Conservation (phyloP, 1,284 basidiomycete species). For the Sparassis latifolia region DNA sequence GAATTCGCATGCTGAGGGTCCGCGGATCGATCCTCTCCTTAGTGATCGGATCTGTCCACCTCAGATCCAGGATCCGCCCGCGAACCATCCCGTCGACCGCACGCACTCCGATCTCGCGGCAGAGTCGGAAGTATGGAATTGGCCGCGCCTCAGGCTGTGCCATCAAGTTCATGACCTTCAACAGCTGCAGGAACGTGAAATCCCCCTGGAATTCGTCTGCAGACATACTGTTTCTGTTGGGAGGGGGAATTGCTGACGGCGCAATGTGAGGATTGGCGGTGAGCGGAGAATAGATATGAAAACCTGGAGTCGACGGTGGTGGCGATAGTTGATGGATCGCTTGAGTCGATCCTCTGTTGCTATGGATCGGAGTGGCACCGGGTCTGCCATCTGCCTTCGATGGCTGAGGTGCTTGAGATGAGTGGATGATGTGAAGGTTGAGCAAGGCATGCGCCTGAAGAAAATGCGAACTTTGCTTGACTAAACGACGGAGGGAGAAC, state of each 20-base stretch:
- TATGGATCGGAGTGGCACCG: slow-evolving; percentile 6
- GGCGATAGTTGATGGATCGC: slow-evolving; percentile 37
- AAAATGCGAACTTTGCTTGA: slow-evolving; percentile 70
- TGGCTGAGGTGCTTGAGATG: slow-evolving; percentile 44
- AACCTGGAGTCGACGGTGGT: slow-evolving; percentile 32
- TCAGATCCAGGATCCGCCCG: slow-evolving; percentile 63
- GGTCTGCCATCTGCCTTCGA: slow-evolving; percentile 11
- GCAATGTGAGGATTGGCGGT: slow-evolving; percentile 33
- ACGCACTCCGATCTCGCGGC: slow-evolving; percentile 68
- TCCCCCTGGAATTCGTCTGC: slow-evolving; percentile 32
- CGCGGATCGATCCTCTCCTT: slow-evolving; percentile 26
- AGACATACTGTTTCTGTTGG: slow-evolving; percentile 17
- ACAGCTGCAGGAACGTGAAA: slow-evolving; percentile 66
- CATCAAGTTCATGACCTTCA: slow-evolving; percentile 70
- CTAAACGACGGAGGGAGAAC: slow-evolving; percentile 26
- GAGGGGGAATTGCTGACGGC: slow-evolving; percentile 17
- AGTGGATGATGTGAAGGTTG: slow-evolving; percentile 71
- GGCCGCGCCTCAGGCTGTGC: slow-evolving; percentile 52
- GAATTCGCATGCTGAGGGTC: slow-evolving; percentile 14
- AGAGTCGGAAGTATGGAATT: slow-evolving; percentile 71
- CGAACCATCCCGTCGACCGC: slow-evolving; percentile 79
- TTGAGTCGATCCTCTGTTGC: slow-evolving; percentile 39
- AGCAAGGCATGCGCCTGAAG: slow-evolving; percentile 69
- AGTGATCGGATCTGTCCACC: slow-evolving; percentile 69
- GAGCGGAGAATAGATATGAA: slow-evolving; percentile 57